Percentiles rank a stretch among this genome's conserved stretches.
phyloP scores from a whole-genome alignment of 2,329 filamentous ascomycete species.

The Stenocarpella maydis region DNA sequence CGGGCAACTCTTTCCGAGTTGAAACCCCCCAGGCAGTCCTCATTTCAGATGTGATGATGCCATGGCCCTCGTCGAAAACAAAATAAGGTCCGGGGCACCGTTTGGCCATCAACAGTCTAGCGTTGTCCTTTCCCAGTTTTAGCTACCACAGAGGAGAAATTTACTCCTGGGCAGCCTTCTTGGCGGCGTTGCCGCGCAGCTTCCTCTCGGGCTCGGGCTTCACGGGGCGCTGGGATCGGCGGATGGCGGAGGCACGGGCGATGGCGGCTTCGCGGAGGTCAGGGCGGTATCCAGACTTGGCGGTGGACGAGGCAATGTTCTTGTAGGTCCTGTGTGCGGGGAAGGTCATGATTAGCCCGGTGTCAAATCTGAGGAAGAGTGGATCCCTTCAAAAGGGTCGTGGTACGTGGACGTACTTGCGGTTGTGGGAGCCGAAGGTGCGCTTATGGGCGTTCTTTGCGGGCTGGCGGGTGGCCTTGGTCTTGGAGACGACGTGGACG shows the following conservation, averaged over 20 bases:
- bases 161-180: constrained; percentile 69
- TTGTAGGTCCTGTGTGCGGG: constrained; percentile 77
- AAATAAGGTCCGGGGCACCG: neutral
- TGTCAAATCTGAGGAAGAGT: no score
- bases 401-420: constrained; percentile 87
- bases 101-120: constrained; percentile 29
- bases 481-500: constrained; percentile 86
- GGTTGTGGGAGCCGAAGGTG: constrained; percentile 76
- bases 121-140: neutral
- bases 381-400: no score
- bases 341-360: constrained; percentile 7
- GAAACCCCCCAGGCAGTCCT: constrained; percentile 12
- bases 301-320: constrained; percentile 81
- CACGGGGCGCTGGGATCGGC: constrained; percentile 77
- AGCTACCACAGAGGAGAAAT: constrained; percentile 17
- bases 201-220: constrained; percentile 80
- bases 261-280: constrained; percentile 83
- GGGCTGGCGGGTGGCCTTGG: constrained; percentile 76
- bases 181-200: constrained; percentile 80
- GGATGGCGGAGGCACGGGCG: constrained; percentile 86
- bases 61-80: constrained; percentile 18
- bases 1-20: neutral
- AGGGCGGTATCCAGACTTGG: constrained; percentile 85
- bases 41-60: constrained; percentile 22
- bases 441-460: constrained; percentile 69